These are phyloP conservation scores for Backusella australiensis DNA, from an alignment of 192 early-diverging fungal species.

Conservation along the genomic window DNA sequence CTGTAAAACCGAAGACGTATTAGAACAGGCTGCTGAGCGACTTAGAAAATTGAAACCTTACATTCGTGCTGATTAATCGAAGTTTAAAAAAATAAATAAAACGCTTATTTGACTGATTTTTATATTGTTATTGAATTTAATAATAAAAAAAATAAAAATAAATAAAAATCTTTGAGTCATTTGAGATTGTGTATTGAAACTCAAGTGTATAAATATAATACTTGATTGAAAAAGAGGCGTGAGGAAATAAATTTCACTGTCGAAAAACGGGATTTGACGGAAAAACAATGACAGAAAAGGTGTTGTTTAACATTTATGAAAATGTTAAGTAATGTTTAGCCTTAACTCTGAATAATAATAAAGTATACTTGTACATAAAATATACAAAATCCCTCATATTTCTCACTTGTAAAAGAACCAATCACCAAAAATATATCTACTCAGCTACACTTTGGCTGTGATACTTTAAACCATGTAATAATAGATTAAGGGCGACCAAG, in stretches of 20 bases:
- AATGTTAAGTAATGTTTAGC: too few species aligned
- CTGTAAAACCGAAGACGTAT: slow-evolving; percentile 85
- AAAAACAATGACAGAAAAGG: not conserved
- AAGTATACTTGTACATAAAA: too few species aligned
- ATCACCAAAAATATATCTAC: too few species aligned
- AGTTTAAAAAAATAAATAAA: not conserved
- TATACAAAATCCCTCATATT: too few species aligned
- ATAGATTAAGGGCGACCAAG: too few species aligned
- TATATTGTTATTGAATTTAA: not conserved
- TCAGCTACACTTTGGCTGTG: too few species aligned
- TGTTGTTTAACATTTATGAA: not conserved
- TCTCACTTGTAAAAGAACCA: too few species aligned
- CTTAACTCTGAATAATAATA: too few species aligned
- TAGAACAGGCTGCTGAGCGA: slow-evolving; percentile 70
- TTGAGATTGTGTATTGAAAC: not conserved
- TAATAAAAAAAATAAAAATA: not conserved
- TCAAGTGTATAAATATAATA: not conserved
- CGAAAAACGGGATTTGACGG: not conserved
- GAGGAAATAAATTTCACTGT: not conserved
- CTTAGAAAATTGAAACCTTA: slow-evolving; percentile 60
- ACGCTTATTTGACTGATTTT: not conserved
- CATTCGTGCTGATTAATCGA: slow-evolving; percentile 26
- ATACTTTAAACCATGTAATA: too few species aligned
- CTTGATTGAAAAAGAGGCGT: not conserved
- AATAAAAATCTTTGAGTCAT: not conserved